Conservation (phyloP, 106 monocot species). For the Dioscorea zingiberensis region DNA sequence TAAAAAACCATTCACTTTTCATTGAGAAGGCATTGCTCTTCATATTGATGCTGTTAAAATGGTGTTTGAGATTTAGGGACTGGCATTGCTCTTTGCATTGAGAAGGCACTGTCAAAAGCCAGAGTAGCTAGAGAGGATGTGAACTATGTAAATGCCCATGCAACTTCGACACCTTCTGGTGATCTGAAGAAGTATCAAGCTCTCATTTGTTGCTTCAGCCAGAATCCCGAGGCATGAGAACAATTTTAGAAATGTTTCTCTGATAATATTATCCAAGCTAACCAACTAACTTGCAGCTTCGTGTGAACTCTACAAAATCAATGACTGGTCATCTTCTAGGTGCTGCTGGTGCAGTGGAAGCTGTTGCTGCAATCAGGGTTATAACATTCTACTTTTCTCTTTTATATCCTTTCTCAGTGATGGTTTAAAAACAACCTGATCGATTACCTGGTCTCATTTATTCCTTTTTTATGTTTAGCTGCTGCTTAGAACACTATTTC, state of each 20-base stretch:
- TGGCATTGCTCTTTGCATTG: slow-evolving; percentile 82
- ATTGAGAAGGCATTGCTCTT: too few relatives aligned
- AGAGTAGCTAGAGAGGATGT: slow-evolving; percentile 87
- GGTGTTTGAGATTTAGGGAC: slow-evolving; percentile 33
- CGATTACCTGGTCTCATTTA: too few relatives aligned
- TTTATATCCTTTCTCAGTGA: background rate
- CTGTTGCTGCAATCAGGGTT: slow-evolving; percentile 83
- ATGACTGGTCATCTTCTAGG: slow-evolving; percentile 96
- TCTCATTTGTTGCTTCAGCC: slow-evolving; percentile 66
- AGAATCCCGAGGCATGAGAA: slow-evolving; percentile 65
- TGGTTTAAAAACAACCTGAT: too few relatives aligned
- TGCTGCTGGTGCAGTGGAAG: slow-evolving; percentile 94
- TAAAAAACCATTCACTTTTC: too few relatives aligned
- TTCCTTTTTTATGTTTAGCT: too few relatives aligned
- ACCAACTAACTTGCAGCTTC: slow-evolving; percentile 32
- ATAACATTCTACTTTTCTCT: background rate
- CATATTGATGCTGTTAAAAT: too few relatives aligned
- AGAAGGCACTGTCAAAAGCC: slow-evolving; percentile 72
- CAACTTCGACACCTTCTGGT: slow-evolving; percentile 88
- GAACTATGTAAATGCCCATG: slow-evolving; percentile 98
- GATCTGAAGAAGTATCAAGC: slow-evolving; percentile 94
- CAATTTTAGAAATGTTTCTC: background rate
- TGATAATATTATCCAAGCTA: background rate
- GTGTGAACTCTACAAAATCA: slow-evolving; percentile 95
- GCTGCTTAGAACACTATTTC: too few relatives aligned